Base-by-base conservation (phyloP, 2,329 filamentous ascomycete species). In the Dactylellina sp. region DNA sequence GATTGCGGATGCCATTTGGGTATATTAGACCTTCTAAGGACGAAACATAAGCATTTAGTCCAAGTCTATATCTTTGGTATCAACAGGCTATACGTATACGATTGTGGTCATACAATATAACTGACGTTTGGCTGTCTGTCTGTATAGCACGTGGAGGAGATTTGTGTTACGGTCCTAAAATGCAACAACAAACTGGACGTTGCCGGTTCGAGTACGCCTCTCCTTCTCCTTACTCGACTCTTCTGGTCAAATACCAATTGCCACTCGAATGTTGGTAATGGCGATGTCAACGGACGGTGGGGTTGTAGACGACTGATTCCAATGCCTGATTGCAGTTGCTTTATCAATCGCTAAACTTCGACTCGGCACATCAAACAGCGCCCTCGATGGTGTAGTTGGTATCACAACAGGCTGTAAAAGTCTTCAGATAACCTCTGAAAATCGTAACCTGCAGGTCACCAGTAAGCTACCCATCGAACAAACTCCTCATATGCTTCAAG, bases 1-100 rank as follows among this genome's bases (percentile, higher is more conserved):
- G 7, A 90, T 81, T 7, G 81, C 76, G 24, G 80, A 76, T 76
- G 60, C 16, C 68, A 72, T 72, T 47, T 16, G 11, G n/a, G n/a
- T n/a, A n/a, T 12, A 6, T 12, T n/a, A n/a, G 28, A 32, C 28
- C 9, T 14, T 61, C 18, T 28, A 4, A 32, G 9, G 9, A 32
- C 4, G 9, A 32, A 32, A 32, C 9, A 32, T 32, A 32, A 32
- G 4, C 28, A 32, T 5, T 32, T 32, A 32, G 28, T 32, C 28
- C 12, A 42, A 12, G 5, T 42, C 16, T 32, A 32, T 32, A 32
- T 32, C 28, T 4, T 32, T 4, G 4, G 9, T 32, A 32, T 32
- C 9, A 9, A 32, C 28, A 32, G 28, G 28, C 9, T 32, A 9
- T 32, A 32, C 28, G 28, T 32, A 32, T 32, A 5, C 5, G 28